Evolutionary conservation across 225 moss, liverwort and hornwort species (phyloP).

Genomic region (Bryoerythrophyllum caledonicum): DNA sequence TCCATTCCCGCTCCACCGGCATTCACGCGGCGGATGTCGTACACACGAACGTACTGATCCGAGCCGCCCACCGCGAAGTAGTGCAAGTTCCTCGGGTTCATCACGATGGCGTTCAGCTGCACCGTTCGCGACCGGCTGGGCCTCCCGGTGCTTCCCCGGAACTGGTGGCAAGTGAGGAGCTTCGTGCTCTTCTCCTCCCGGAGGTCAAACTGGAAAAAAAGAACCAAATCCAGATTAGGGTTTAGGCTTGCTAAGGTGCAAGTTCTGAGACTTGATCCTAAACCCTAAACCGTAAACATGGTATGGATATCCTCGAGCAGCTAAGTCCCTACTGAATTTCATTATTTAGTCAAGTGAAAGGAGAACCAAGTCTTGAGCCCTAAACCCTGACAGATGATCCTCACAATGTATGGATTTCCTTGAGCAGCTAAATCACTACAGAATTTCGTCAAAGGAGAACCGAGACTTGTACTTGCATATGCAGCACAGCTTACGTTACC

Average conservation of each 20-base stretch:
- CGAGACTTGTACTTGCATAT: too few relatives aligned
- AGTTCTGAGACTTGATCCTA: neutral
- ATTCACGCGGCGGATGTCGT: slow-evolving; percentile 72
- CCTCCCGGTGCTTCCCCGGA: slow-evolving; percentile 40
- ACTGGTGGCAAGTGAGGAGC: slow-evolving; percentile 68
- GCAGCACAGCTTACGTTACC: too few relatives aligned
- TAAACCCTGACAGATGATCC: too few relatives aligned
- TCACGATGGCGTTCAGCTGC: slow-evolving; percentile 73
- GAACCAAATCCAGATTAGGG: too few relatives aligned
- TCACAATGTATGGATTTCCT: too few relatives aligned
- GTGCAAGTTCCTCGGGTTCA: slow-evolving; percentile 77
- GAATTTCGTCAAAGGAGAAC: too few relatives aligned
- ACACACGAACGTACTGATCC: slow-evolving; percentile 59
- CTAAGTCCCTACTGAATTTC: too few relatives aligned
- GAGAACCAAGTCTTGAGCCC: too few relatives aligned
- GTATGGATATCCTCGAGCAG: too few relatives aligned
- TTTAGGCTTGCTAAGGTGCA: neutral
- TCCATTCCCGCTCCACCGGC: slow-evolving; percentile 45
- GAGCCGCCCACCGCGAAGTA: slow-evolving; percentile 88
- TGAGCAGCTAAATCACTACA: too few relatives aligned
- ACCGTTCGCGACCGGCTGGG: slow-evolving; percentile 45
- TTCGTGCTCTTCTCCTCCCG: slow-evolving; percentile 70
- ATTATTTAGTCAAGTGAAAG: too few relatives aligned
- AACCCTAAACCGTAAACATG: too few relatives aligned
- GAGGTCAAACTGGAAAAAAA: slow-evolving; percentile 64